Evolutionary conservation across 1,284 basidiomycete species (phyloP), one percentile per base, ranked within the genome.

Genomic region (Malassezia japonica): DNA sequence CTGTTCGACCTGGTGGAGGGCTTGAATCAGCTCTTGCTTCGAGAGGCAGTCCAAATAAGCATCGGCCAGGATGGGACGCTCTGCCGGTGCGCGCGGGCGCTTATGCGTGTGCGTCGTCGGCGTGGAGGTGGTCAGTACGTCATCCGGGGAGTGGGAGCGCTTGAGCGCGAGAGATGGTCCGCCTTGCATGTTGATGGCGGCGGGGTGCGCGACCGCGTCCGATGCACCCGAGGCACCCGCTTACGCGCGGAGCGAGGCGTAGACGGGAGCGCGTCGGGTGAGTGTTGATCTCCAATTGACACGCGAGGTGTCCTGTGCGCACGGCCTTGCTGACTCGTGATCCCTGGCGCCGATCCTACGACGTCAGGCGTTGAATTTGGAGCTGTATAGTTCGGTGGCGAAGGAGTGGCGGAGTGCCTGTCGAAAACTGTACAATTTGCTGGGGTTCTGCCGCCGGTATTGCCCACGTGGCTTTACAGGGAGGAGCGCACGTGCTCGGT

Each of bases 311-410:
- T 46, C 34, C 45, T 45, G 50, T 52, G 50, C 50, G 50, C 50
- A 47, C 50, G 45, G 50, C 24, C 32, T 21, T 35, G 10, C 16
- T 33, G 13, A 13, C 13, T 25, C 16, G 25, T 31, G 31, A 28
- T 40, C 23, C 37, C 21, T 18, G 27, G 24, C 27, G 42, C 49
- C 37, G 43, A 40, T 46, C 29, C 27, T 46, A 18, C 42, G 24
- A 16, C 16, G 43, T 45, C 43, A 34, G 43, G 43, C 21, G 45
- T 31, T 43, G 39, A 46, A 16, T 42, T 29, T 47, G 45, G 35
- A 53, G 45, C 50, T 53, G 38, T 53, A 53, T 23, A 53, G 50
- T 53, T 53, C 50, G 50, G 37, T 48, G 31, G 37, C 38, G 39
- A 36, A 34, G 39, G 10, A 16, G 37, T 35, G 33, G 24, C 16